phyloP scores from a whole-genome alignment of 1,284 basidiomycete genomes.

The Porodaedalea pini region DNA sequence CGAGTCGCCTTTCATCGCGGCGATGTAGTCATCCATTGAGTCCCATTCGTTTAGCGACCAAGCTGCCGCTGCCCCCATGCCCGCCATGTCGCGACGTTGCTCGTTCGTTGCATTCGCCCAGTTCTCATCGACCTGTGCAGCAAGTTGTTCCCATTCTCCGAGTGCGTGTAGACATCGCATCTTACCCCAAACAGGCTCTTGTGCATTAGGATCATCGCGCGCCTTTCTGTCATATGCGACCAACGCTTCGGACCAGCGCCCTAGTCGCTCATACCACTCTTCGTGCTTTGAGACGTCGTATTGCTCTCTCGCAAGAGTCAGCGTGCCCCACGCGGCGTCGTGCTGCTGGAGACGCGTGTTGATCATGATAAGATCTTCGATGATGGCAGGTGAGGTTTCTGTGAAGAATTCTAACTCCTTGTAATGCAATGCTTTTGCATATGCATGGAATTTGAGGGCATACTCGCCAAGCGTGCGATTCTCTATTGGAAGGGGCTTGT shows the following conservation, averaged over 20 bases:
- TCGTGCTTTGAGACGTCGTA: slow-evolving; percentile 87
- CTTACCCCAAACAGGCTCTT: slow-evolving; percentile 78
- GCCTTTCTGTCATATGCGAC: slow-evolving; percentile 83
- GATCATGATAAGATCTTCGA: slow-evolving; percentile 95
- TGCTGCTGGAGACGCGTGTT: slow-evolving; percentile 97
- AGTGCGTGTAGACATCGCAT: slow-evolving; percentile 97
- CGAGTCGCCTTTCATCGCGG: slow-evolving; percentile 90
- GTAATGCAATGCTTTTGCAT: slow-evolving; percentile 98
- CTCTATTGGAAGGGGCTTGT: slow-evolving; percentile 93
- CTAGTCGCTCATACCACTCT: slow-evolving; percentile 97
- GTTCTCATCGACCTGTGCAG: slow-evolving; percentile 82
- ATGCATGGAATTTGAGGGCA: slow-evolving; percentile 91
- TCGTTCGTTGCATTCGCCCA: slow-evolving; percentile 86
- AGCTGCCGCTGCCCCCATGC: slow-evolving; percentile 94
- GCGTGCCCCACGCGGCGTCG: slow-evolving; percentile 93
- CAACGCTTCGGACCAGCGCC: slow-evolving; percentile 95
- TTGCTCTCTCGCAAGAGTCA: slow-evolving; percentile 82
- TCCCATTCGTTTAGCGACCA: slow-evolving; percentile 99
- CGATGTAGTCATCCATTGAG: slow-evolving; percentile 96
- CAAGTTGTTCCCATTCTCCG: slow-evolving; percentile 95
- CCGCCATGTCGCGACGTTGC: slow-evolving; percentile 88
- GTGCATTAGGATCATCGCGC: slow-evolving; percentile 62
- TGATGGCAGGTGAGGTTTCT: slow-evolving; percentile 79
- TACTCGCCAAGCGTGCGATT: slow-evolving; percentile 92
- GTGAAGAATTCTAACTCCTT: slow-evolving; percentile 98